A percentile compares a stretch with the other conserved stretches of the same genome.
These are phyloP conservation scores for Cladophialophora immunda DNA, from an alignment of 2,329 filamentous ascomycete species.

Conservation along the genomic window DNA sequence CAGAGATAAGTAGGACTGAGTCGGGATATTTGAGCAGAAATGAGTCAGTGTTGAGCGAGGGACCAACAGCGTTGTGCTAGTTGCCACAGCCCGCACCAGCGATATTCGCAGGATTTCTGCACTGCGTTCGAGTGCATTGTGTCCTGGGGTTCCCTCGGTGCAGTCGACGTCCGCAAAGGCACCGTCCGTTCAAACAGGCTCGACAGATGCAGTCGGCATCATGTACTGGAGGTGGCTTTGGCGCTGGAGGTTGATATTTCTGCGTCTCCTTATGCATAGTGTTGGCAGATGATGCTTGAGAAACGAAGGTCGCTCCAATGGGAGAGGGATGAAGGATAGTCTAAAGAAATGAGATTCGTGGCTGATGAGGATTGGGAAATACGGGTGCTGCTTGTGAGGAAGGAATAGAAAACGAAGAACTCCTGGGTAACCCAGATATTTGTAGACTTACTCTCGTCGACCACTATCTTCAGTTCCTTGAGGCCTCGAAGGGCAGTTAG, in stretches of 20 bases:
- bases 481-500: neutral
- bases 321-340: neutral
- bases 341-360: neutral
- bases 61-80: neutral
- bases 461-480: neutral
- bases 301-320: neutral
- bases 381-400: neutral
- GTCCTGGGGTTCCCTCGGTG: neutral
- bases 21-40: neutral
- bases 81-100: neutral
- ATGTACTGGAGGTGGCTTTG: neutral
- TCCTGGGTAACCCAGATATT: neutral
- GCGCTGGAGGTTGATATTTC: neutral
- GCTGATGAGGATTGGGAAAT: neutral
- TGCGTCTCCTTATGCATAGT: neutral
- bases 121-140: slow-evolving; percentile 4
- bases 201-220: neutral
- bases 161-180: neutral
- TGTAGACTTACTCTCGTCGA: neutral
- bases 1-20: neutral
- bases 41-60: too few species aligned
- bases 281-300: neutral
- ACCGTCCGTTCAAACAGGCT: neutral
- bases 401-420: neutral
- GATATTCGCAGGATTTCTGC: neutral